Conservation (phyloP, 2,329 filamentous ascomycete genomes). For the Monilinia vaccinii-corymbosi region DNA sequence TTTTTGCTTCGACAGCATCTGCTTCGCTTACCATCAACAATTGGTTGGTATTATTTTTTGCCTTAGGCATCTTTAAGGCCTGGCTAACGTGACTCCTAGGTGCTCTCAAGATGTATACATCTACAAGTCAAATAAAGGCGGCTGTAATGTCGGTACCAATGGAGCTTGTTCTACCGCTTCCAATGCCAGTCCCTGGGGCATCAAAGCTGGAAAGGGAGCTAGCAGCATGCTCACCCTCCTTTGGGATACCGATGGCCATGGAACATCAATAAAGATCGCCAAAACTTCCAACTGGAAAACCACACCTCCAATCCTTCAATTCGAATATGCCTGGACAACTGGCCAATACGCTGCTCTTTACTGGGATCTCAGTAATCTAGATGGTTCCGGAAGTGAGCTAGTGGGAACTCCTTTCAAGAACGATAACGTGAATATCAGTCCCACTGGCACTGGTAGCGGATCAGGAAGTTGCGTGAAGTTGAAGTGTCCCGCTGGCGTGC, state of each 20-base stretch:
- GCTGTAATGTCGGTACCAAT: constrained; percentile 1
- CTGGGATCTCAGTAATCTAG: constrained; percentile 10
- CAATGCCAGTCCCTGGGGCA: constrained; percentile 3
- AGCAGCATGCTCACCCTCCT: constrained; percentile 2
- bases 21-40: constrained; percentile 9
- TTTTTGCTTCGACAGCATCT: constrained; percentile 4
- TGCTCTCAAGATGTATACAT: constrained; percentile 5
- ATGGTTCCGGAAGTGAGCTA: constrained; percentile 7
- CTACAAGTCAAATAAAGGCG: constrained; percentile 2
- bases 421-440: constrained; percentile 8
- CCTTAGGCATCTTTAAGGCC: too few relatives aligned
- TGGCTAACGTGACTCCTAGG: not conserved
- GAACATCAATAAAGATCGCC: constrained; percentile 8
- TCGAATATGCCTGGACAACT: constrained; percentile 8
- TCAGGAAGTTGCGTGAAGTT: constrained; percentile 3
- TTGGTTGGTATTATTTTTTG: not conserved
- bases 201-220: constrained; percentile 4
- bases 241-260: not conserved
- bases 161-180: constrained; percentile 1
- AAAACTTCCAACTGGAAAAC: constrained; percentile 6
- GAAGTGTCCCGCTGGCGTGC: constrained; percentile 2
- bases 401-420: constrained; percentile 8
- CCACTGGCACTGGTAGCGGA: constrained; percentile 2
- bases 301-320: constrained; percentile 4
- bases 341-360: constrained; percentile 5